Evolutionary conservation across 495 filamentous ascomycete species (phyloP), one percentile per base, ranked within the genome.

Genomic region (Penicillium manginii): DNA sequence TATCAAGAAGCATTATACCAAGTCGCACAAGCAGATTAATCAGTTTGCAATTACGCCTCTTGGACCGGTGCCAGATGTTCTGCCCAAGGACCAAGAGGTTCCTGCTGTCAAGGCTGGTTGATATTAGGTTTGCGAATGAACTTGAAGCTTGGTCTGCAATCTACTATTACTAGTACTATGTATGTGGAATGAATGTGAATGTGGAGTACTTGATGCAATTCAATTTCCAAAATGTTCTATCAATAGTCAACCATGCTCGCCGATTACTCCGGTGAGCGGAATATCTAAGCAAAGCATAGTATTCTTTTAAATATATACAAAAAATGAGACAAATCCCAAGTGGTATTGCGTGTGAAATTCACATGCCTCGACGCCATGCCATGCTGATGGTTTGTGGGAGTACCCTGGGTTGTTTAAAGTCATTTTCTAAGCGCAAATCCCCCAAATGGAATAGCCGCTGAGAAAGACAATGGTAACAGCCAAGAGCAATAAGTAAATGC

Each of bases 1-100:
- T 74, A 89, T 88, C 69, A 88, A 88, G 76, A 81, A 81, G 19
- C 86, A 89, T 69, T 89, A 89, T 69, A 88, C 86, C 15, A 88
- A 86, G 77, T 85, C 82, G 61, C 86, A 89, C 76, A 75, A 68
- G 70, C 86, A 88, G 77, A 88, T 89, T 64, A 89, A 89, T 75
- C 83, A 65, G 52, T 78, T 76, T 66, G 68, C 61, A 22, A 87
- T 89, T 66, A 89, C 86, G 40, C 86, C 86, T n/a, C 62, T 88
- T 42, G 86, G 86, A 0, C 86, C 86, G 10, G 54, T 82, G 50
- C 85, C 85, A 61, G 80, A 86, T 77, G 82, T 89, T 58, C 60
- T 89, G 60, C 79, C 77, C 2, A 74, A 80, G 73, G 84, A 83
- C 51, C 72, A 86, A 56, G 86, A 89, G 67, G 86, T 89, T 19